A percentile compares a stretch with the other conserved stretches of the same genome.
Conservation (phyloP, 2,329 filamentous ascomycete genomes). For the Aspergillus transmontanensis region DNA sequence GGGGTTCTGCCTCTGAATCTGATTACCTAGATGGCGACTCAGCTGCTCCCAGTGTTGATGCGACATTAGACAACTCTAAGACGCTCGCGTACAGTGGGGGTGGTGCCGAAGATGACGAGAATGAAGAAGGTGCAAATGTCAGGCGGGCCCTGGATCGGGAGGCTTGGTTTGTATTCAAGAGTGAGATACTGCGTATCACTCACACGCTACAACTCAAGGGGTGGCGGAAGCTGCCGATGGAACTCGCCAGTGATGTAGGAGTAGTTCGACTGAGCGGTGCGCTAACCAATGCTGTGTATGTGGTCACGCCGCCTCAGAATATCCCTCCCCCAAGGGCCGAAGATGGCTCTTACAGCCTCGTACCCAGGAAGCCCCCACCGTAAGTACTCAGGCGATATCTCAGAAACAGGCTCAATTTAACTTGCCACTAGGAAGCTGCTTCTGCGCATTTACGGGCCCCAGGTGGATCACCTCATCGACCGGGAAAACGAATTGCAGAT, state of each 20-base stretch:
- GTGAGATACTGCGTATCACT: conserved; percentile 83
- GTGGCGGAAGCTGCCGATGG: conserved; percentile 76
- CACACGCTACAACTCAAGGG: conserved; percentile 90
- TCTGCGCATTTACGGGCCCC: conserved; percentile 88
- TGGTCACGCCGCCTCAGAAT: conserved; percentile 77
- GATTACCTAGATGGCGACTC: conserved; percentile 81
- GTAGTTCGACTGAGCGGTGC: conserved; percentile 71
- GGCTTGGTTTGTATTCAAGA: conserved; percentile 85
- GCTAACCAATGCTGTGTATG: conserved; percentile 94
- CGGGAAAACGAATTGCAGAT: conserved; percentile 87
- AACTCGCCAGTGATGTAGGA: conserved; percentile 45
- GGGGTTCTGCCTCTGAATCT: conserved; percentile 73
- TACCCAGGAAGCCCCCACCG: conserved; percentile 54
- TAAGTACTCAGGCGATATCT: conserved; percentile 40
- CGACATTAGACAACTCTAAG: conserved; percentile 83
- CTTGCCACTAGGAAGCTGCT: conserved; percentile 66
- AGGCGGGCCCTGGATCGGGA: conserved; percentile 68
- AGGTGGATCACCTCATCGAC: conserved; percentile 95
- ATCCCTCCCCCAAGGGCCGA: conserved; percentile 49
- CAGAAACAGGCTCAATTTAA: not conserved
- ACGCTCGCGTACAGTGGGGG: conserved; percentile 75
- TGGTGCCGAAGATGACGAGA: conserved; percentile 43
- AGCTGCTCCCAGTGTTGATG: conserved; percentile 83
- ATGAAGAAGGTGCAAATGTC: conserved; percentile 48
- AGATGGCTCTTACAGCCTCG: conserved; percentile 41